Evolutionary conservation across 805 yeast species (phyloP).

Genomic region (Ogataea sp.): DNA sequence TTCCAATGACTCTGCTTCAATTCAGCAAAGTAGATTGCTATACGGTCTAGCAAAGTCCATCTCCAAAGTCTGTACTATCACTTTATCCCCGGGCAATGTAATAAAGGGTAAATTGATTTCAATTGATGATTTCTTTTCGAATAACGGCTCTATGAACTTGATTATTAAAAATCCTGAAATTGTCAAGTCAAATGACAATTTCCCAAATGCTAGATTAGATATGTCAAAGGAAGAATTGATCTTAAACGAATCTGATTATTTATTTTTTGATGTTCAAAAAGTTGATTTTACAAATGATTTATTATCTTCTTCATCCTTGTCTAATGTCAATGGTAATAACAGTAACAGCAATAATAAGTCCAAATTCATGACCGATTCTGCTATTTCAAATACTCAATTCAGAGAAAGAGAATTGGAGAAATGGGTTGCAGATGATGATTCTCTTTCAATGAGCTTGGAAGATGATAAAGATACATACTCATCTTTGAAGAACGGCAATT

Average conservation of each 20-base stretch:
- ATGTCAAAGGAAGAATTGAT: conserved; percentile 32
- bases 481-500: too few species aligned
- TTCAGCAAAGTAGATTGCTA: conserved; percentile 52
- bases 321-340: neutral
- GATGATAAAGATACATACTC: conserved; percentile 13
- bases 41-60: conserved; percentile 50
- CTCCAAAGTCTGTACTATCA: conserved; percentile 49
- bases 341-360: conserved; percentile 1
- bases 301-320: too few species aligned
- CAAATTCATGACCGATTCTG: conserved; percentile 76
- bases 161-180: conserved; percentile 45
- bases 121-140: conserved; percentile 27
- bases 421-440: conserved; percentile 69
- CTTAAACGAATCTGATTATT: conserved; percentile 41
- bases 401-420: conserved; percentile 69
- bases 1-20: too few species aligned
- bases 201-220: too few species aligned
- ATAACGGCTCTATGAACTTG: conserved; percentile 49
- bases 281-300: conserved; percentile 26
- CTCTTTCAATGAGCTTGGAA: conserved; percentile 3
- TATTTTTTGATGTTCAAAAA: conserved; percentile 37
- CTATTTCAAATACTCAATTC: conserved; percentile 40
- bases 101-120: conserved; percentile 53
- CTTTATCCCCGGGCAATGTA: conserved; percentile 53
- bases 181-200: conserved; percentile 26